Evolutionary conservation across 139 green algal species (phyloP), one percentile per base, ranked within the genome.

Genomic region (Volvox reticuliferus): DNA sequence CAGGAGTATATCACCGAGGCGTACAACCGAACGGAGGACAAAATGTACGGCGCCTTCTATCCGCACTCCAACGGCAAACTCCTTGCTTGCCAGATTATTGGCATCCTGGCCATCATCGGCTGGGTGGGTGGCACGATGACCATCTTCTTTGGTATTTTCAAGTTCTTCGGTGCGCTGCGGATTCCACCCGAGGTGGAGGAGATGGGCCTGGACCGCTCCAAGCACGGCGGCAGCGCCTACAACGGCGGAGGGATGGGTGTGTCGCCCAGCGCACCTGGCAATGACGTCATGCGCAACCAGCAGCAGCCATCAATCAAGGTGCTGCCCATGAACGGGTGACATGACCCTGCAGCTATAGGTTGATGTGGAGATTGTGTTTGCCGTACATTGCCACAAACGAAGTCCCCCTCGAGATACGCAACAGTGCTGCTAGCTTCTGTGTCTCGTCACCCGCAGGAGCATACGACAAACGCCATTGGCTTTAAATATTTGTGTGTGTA

Each of bases 101-200:
- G 90, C 75, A 92, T 96, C 30, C 33, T 86, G 17, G 87, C 92
- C 55, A 95, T 98, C 61, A 79, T 91, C 30, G 86, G 32, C 37
- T 95, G 84, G 84, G 69, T 82, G 26, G 5, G 32, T 28, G 68
- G 68, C 18, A 35, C 62, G 28, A 92, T 91, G 76, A 90, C 32
- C 32, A 37, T 88, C 36, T 91, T 98, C 79, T 98, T 99, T 94
- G 95, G 93, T 81, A 69, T 93, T 26, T 93, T 99, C 85, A 97
- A 97, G 89, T 73, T 93, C 69, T 36, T 95, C 1, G 91, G 92
- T 44, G 73, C 92, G 33, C 89, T 98, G 77, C 91, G 96, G 37
- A 95, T 97, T 71, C 92, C 88, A 26, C 86, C 91, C 13, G 94
- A 96, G 92, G 93, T 96, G 33, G 96, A 98, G 93, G 85, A 95